Evolutionary conservation across 441 rosid genomes (phyloP).

Genomic region (Dalechampia spathulata): DNA sequence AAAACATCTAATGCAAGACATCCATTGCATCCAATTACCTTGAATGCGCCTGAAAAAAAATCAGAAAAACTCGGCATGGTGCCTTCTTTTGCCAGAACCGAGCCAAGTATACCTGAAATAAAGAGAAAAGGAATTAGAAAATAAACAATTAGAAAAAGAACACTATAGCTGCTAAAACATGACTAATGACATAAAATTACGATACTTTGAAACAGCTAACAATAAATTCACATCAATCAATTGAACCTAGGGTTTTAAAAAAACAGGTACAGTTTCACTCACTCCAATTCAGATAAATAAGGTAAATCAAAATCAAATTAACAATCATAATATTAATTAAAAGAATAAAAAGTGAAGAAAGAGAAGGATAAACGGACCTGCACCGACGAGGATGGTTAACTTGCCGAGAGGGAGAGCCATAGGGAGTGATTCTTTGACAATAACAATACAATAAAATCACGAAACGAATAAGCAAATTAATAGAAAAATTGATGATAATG

Average conservation of each 20-base stretch:
- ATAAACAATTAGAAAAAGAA: neutral
- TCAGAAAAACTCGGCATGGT: slow-evolving; percentile 42
- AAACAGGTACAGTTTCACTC: no score
- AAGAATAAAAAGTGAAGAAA: neutral
- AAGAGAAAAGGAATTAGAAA: neutral
- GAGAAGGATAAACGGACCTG: slow-evolving; percentile 46
- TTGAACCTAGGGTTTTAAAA: no score
- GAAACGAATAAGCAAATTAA: no score
- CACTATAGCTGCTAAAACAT: neutral
- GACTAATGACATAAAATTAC: neutral
- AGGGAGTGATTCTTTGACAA: no score
- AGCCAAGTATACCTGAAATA: slow-evolving; percentile 65
- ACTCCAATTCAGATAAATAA: no score
- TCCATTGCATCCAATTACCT: no score
- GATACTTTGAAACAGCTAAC: neutral
- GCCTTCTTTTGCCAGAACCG: slow-evolving; percentile 82
- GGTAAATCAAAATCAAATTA: neutral
- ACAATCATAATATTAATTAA: neutral
- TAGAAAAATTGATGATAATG: no score
- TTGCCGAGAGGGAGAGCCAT: slow-evolving; percentile 81
- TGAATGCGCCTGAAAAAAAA: slow-evolving; percentile 59
- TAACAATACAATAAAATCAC: no score
- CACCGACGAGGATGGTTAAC: slow-evolving; percentile 79
- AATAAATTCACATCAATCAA: no score
- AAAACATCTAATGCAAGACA: no score